phyloP scores from a whole-genome alignment of 2,329 filamentous ascomycete species.

The Arthrocladium fulminans region DNA sequence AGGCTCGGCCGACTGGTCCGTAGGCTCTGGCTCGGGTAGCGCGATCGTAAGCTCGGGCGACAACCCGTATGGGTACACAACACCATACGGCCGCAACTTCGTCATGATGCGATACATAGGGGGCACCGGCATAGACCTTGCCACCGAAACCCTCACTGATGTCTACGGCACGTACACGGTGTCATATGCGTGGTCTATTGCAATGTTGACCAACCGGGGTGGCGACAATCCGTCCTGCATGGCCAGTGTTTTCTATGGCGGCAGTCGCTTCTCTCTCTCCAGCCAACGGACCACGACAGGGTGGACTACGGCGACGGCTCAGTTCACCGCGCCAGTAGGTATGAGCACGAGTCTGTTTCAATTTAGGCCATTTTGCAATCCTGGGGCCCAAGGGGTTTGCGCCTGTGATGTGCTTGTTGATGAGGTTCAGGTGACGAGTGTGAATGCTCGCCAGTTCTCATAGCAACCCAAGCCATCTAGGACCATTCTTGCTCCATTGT shows the following conservation, averaged over 20 bases:
- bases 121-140: not conserved
- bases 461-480: too few species aligned
- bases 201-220: not conserved
- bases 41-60: not conserved
- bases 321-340: not conserved
- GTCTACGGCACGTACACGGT: not conserved
- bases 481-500: too few species aligned
- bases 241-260: not conserved
- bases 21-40: not conserved
- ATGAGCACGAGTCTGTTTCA: not conserved
- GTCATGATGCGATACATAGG: not conserved
- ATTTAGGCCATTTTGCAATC: not conserved
- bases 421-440: not conserved
- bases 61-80: not conserved
- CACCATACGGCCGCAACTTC: not conserved
- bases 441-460: too few species aligned
- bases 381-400: not conserved
- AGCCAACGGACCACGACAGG: not conserved
- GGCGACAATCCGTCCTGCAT: not conserved
- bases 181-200: not conserved
- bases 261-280: not conserved
- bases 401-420: not conserved
- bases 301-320: not conserved
- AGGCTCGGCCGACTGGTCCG: not conserved
- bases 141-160: not conserved